Conservation (phyloP, 352 stramenopile species). For the Vaucheria bursata region DNA sequence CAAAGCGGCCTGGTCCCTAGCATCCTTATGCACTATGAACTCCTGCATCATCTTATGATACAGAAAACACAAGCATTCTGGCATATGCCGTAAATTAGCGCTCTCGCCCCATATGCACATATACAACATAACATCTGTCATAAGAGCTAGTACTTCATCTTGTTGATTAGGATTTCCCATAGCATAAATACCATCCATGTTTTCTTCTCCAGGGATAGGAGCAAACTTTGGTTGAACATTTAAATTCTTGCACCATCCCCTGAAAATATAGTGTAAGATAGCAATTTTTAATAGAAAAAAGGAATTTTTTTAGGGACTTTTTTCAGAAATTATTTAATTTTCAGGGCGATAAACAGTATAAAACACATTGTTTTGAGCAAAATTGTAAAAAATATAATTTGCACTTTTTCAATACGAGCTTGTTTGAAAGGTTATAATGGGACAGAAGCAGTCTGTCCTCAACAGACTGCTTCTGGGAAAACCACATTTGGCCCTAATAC, state of each 20-base stretch:
- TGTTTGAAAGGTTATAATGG: too few relatives aligned
- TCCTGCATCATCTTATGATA: conserved; percentile 89
- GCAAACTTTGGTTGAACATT: conserved; percentile 70
- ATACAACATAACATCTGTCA: conserved; percentile 80
- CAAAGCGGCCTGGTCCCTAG: conserved; percentile 50
- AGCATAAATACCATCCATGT: background rate
- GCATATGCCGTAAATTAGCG: conserved; percentile 92
- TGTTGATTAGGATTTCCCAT: background rate
- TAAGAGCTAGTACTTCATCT: conserved; percentile 33
- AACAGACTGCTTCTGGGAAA: too few relatives aligned
- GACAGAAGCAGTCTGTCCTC: too few relatives aligned
- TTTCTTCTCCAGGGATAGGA: background rate
- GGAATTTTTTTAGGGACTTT: too few relatives aligned
- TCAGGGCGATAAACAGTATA: too few relatives aligned
- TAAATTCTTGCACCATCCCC: conserved; percentile 84
- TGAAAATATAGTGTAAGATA: too few relatives aligned
- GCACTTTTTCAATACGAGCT: too few relatives aligned
- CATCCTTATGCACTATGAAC: conserved; percentile 50
- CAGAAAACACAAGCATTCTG: conserved; percentile 94
- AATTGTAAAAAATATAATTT: too few relatives aligned
- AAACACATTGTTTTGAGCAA: too few relatives aligned
- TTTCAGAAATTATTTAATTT: background rate
- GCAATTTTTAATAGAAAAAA: too few relatives aligned
- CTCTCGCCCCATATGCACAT: conserved; percentile 98
- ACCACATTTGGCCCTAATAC: too few relatives aligned